phyloP scores from a whole-genome alignment of 2,329 filamentous ascomycete species.

The Chaetomiaceae sp. region DNA sequence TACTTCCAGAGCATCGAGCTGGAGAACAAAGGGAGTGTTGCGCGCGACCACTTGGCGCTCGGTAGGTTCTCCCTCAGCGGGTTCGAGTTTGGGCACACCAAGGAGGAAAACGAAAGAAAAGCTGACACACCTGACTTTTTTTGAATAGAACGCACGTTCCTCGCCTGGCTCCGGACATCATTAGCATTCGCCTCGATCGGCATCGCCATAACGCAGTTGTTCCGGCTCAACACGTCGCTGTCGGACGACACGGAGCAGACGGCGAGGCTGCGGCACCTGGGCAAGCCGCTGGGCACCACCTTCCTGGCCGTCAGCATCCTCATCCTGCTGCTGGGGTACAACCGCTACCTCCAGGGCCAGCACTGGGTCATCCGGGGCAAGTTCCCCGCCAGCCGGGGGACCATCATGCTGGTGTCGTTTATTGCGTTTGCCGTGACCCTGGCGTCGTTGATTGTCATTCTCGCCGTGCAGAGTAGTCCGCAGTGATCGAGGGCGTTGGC shows the following conservation, averaged over 20 bases:
- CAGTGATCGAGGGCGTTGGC: neutral
- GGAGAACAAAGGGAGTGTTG: slow-evolving; percentile 82
- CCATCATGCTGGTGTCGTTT: slow-evolving; percentile 63
- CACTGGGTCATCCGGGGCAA: slow-evolving; percentile 76
- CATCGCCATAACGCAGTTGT: slow-evolving; percentile 78
- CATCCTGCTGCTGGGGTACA: slow-evolving; percentile 70
- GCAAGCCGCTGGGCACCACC: slow-evolving; percentile 69
- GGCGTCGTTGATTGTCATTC: slow-evolving; percentile 53
- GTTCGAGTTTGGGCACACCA: no score
- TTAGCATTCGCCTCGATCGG: slow-evolving; percentile 78
- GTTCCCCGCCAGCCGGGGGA: slow-evolving; percentile 73
- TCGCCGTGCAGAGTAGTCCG: slow-evolving; percentile 43
- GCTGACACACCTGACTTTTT: no score
- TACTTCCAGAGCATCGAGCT: slow-evolving; percentile 63
- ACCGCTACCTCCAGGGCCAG: slow-evolving; percentile 72
- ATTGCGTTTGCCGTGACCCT: slow-evolving; percentile 62
- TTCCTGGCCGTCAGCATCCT: slow-evolving; percentile 73
- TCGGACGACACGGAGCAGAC: slow-evolving; percentile 31
- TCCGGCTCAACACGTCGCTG: slow-evolving; percentile 70
- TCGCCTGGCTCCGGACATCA: slow-evolving; percentile 79
- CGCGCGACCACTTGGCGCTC: slow-evolving; percentile 74
- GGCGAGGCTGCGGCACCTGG: slow-evolving; percentile 54
- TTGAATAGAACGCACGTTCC: slow-evolving; percentile 79
- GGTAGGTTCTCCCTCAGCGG: slow-evolving; percentile 43
- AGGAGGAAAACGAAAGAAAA: no score